Evolutionary conservation across 768 basidiomycete genomes (phyloP), one percentile per base, ranked within the genome.

Genomic region (Rhodotorula diobovata): DNA sequence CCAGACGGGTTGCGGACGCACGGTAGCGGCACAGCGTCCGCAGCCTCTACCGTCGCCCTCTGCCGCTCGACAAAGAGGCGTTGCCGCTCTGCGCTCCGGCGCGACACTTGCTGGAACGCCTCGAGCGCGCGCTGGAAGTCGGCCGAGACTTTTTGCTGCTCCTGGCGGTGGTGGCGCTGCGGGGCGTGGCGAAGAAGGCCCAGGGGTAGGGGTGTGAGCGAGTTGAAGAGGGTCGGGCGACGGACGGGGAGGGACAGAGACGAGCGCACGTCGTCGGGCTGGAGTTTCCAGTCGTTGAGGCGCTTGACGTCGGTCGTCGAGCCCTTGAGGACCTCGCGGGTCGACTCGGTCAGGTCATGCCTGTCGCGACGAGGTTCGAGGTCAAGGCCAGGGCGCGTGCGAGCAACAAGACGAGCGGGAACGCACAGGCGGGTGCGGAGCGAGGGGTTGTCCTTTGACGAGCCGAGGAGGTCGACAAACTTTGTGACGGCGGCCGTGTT

Each of bases 381-480:
- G 20, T 14, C 10, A n/a, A n/a, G n/a, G n/a, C n/a, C n/a, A n/a
- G 61, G 2, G 21, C 18, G 5, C 41, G 37, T 28, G 34, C 20
- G 34, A 63, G 39, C 1, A 12, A 37, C 41, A 34, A 28, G 45
- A 46, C 51, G 28, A 9, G 28, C 8, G 16, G n/a, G 28, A 18
- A 85, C 92, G 73, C 77, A 95, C 94, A 98, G 82, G 62, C 87
- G 89, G 81, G 90, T 92, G 76, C 95, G 85, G 63, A 98, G 81
- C 5, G 83, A 80, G 1, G 88, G 86, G 28, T 89, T 91, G 80
- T 98, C 94, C 77, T 87, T 87, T 43, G 82, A 82, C 0, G 89
- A 91, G 9, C 95, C 95, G 2, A 99, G 85, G 80, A 94, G 90
- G 78, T 98, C 93, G n/a, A 98, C 91, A n/a, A 93, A 85, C 81